phyloP scores from a whole-genome alignment of 371 early-diverging fungal species.

The Haplosporangium sp. region DNA sequence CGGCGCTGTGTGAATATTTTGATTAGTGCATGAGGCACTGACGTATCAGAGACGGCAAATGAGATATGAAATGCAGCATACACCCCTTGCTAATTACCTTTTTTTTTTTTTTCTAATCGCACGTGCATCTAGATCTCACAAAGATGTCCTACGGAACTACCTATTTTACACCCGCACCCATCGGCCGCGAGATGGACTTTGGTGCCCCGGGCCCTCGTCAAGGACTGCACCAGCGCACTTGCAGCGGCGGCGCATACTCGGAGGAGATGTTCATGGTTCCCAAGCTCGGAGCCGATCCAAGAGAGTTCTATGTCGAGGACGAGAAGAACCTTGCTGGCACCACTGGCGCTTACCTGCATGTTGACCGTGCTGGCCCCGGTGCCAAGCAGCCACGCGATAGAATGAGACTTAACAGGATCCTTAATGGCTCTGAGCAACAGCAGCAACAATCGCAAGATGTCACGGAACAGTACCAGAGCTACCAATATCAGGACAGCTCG shows the following conservation, averaged over 20 bases:
- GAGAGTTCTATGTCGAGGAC: conserved; percentile 42
- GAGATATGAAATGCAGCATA: conserved; percentile 8
- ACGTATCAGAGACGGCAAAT: too few species aligned
- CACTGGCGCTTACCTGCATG: conserved; percentile 17
- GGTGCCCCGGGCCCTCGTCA: conserved; percentile 23
- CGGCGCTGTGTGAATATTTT: too few species aligned
- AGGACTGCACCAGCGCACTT: conserved; percentile 31
- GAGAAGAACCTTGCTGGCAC: conserved; percentile 27
- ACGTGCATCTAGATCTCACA: background rate
- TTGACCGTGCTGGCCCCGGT: conserved; percentile 39
- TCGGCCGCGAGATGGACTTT: conserved; percentile 41
- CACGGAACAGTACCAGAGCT: conserved; percentile 27
- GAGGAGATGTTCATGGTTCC: conserved; percentile 49
- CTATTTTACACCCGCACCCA: conserved; percentile 40
- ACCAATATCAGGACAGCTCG: conserved; percentile 32
- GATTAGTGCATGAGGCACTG: too few species aligned
- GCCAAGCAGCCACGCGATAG: conserved; percentile 45
- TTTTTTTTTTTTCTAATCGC: background rate
- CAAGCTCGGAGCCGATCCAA: conserved; percentile 37
- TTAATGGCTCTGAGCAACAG: conserved; percentile 34
- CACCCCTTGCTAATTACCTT: background rate
- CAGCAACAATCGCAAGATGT: conserved; percentile 22
- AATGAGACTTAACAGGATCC: conserved; percentile 51
- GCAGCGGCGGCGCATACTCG: conserved; percentile 38
- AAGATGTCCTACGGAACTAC: conserved; percentile 49